A percentile compares a stretch with the other conserved stretches of the same genome.
phyloP scores from a whole-genome alignment of 352 stramenopile genomes.

The Globisporangium nagaii region DNA sequence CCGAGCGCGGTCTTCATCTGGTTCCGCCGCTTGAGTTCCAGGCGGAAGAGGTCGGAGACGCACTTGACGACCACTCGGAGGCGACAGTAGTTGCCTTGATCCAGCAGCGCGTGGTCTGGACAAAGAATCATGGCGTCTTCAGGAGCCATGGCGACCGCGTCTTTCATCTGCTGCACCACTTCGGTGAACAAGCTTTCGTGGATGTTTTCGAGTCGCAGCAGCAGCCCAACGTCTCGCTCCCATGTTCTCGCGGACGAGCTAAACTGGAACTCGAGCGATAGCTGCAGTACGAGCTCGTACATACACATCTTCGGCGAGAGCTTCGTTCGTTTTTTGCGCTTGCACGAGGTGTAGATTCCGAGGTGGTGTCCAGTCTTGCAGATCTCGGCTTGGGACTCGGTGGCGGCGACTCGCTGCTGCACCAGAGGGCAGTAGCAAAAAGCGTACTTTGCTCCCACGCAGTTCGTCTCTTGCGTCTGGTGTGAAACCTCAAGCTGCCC shows the following conservation, averaged over 20 bases:
- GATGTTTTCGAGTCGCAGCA: slow-evolving; percentile 45
- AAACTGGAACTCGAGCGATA: slow-evolving; percentile 35
- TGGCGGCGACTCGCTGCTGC: neutral
- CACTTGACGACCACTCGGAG: slow-evolving; percentile 28
- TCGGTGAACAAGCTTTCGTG: slow-evolving; percentile 35
- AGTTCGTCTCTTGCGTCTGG: slow-evolving; percentile 6
- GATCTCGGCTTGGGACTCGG: neutral
- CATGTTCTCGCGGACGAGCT: slow-evolving; percentile 23
- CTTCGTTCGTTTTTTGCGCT: slow-evolving; percentile 8
- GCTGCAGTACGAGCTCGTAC: slow-evolving; percentile 35
- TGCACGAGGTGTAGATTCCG: slow-evolving; percentile 11
- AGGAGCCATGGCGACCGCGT: neutral
- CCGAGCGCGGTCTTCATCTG: slow-evolving; percentile 21
- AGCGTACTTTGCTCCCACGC: slow-evolving; percentile 6
- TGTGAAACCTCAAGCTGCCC: slow-evolving; percentile 6
- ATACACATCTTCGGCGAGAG: slow-evolving; percentile 22
- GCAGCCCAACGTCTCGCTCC: slow-evolving; percentile 41
- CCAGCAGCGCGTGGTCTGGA: neutral
- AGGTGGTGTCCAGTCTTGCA: neutral
- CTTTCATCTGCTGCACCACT: slow-evolving; percentile 16
- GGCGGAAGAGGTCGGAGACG: slow-evolving; percentile 37
- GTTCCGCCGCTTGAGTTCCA: slow-evolving; percentile 41
- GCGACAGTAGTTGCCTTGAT: slow-evolving; percentile 17
- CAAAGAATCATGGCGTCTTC: slow-evolving; percentile 1
- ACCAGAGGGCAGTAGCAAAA: slow-evolving; percentile 9